These are phyloP conservation scores for Phytophthora cactorum DNA, from an alignment of 352 stramenopile species.

Conservation along the genomic window DNA sequence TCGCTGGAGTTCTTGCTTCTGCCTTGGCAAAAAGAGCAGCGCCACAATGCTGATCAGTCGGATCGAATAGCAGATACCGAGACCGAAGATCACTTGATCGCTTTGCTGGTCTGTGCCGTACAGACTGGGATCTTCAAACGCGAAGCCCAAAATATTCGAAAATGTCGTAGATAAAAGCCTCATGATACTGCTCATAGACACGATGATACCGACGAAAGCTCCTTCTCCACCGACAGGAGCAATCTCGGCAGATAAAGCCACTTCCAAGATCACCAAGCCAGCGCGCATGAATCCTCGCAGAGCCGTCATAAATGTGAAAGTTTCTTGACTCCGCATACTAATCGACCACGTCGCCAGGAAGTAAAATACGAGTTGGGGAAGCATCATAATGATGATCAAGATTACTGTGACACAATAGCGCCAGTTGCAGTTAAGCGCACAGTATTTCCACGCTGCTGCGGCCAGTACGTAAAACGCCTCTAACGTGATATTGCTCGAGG, in stretches of 20 bases:
- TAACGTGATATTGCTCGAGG: constrained; percentile 53
- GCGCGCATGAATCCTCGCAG: constrained; percentile 48
- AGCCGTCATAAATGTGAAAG: constrained; percentile 48
- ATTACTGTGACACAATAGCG: constrained; percentile 31
- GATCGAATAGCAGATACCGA: constrained; percentile 52
- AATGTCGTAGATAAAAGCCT: constrained; percentile 47
- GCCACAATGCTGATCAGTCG: constrained; percentile 46
- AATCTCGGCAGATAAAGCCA: constrained; percentile 56
- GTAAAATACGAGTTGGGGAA: constrained; percentile 50
- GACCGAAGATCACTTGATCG: constrained; percentile 38
- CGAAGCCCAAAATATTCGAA: constrained; percentile 52
- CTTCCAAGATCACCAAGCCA: constrained; percentile 46
- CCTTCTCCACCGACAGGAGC: constrained; percentile 59
- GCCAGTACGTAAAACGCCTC: constrained; percentile 52
- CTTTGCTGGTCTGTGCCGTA: constrained; percentile 24
- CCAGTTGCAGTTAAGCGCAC: constrained; percentile 55
- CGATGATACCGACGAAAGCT: constrained; percentile 55
- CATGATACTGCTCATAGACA: constrained; percentile 63
- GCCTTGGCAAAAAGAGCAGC: constrained; percentile 47
- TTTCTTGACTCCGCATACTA: constrained; percentile 33
- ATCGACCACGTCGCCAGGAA: constrained; percentile 37
- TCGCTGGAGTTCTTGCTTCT: constrained; percentile 55
- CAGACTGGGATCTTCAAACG: constrained; percentile 40
- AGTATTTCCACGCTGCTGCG: constrained; percentile 53
- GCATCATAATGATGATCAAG: constrained; percentile 44